Conservation (phyloP, 2,329 filamentous ascomycete species). For the Didymella keratinophila region DNA sequence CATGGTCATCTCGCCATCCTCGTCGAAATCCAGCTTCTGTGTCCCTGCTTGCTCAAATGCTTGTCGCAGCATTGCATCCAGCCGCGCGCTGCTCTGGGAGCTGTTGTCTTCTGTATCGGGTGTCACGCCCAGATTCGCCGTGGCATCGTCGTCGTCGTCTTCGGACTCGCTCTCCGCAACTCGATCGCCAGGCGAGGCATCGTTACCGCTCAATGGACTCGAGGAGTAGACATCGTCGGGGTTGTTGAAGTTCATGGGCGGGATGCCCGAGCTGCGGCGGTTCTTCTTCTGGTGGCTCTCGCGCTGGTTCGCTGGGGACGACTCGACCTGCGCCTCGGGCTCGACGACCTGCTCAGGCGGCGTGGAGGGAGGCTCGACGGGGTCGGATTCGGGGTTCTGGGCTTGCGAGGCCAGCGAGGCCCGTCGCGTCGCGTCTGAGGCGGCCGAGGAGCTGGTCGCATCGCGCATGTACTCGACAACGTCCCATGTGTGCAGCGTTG, state of each 20-base stretch:
- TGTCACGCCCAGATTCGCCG: conserved; percentile 65
- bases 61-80: conserved; percentile 80
- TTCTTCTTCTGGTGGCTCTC: conserved; percentile 68
- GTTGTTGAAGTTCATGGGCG: conserved; percentile 70
- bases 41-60: conserved; percentile 80
- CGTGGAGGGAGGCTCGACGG: conserved; percentile 68
- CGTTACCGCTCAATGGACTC: conserved; percentile 75
- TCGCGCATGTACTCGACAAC: conserved; percentile 90
- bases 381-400: conserved; percentile 53
- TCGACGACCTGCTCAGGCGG: conserved; percentile 68
- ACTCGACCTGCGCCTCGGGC: conserved; percentile 63
- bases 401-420: conserved; percentile 67
- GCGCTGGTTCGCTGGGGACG: conserved; percentile 71
- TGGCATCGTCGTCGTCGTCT: conserved; percentile 76
- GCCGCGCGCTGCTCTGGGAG: conserved; percentile 72
- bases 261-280: conserved; percentile 70
- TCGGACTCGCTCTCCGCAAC: conserved; percentile 64
- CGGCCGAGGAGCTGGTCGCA: conserved; percentile 76
- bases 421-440: conserved; percentile 77
- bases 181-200: conserved; percentile 49
- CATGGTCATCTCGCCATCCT: conserved; percentile 61
- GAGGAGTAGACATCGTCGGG: conserved; percentile 74
- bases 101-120: conserved; percentile 63
- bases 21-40: conserved; percentile 68
- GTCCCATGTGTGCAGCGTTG: conserved; percentile 96